A percentile compares a stretch with the other conserved stretches of the same genome.
These are phyloP conservation scores for Piper longum DNA, from an alignment of 164 flowering plant genomes.

Conservation along the genomic window DNA sequence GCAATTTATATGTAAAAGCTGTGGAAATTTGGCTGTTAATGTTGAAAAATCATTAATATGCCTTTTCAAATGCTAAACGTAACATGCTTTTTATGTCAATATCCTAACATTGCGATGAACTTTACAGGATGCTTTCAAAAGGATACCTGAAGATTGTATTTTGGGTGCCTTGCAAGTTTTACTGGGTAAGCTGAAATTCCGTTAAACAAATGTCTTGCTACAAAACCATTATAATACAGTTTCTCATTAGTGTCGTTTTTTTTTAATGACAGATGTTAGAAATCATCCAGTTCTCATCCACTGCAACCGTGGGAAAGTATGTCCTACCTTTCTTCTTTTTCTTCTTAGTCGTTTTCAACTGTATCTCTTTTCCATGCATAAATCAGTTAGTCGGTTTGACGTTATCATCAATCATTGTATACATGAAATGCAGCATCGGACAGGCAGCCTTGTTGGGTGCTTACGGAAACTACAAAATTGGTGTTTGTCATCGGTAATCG, in stretches of 20 bases:
- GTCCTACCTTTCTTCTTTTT: background rate
- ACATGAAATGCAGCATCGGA: conserved; percentile 50
- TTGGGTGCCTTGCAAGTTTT: conserved; percentile 49
- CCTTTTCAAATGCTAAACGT: background rate
- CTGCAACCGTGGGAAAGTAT: conserved; percentile 78
- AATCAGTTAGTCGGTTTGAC: background rate
- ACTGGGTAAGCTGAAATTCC: conserved; percentile 31
- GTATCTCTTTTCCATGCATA: background rate
- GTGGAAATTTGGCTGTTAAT: background rate
- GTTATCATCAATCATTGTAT: background rate
- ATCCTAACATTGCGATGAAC: background rate
- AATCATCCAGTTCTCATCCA: conserved; percentile 68
- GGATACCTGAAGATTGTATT: conserved; percentile 39
- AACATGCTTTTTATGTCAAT: background rate
- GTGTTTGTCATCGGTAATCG: conserved; percentile 40
- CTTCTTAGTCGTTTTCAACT: background rate
- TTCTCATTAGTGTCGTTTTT: background rate
- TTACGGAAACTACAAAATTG: conserved; percentile 71
- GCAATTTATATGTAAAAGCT: no score
- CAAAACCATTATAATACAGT: background rate
- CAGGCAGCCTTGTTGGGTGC: conserved; percentile 77
- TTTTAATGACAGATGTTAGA: conserved; percentile 35
- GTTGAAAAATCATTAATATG: background rate
- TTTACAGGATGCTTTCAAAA: conserved; percentile 37
- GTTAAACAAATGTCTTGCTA: background rate